Evolutionary conservation across 2,329 filamentous ascomycete genomes (phyloP).

Genomic region (Colletotrichum tofieldiae): DNA sequence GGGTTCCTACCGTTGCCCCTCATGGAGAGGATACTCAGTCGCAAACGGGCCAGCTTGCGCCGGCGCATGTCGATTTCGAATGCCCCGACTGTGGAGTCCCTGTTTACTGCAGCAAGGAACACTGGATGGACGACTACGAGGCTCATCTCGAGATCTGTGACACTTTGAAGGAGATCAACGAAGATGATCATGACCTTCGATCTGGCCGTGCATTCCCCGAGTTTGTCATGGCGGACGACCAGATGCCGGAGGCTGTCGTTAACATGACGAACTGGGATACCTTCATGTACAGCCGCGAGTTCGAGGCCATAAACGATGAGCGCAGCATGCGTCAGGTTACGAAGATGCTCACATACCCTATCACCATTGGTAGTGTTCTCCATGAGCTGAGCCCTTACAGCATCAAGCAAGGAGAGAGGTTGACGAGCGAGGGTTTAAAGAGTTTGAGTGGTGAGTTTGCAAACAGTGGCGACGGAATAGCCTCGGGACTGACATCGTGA

Average conservation of each 20-base stretch:
- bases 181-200: slow-evolving; percentile 95
- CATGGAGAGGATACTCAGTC: slow-evolving; percentile 75
- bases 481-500: slow-evolving; percentile 12
- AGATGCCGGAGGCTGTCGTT: slow-evolving; percentile 92
- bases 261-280: slow-evolving; percentile 99
- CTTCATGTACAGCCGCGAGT: slow-evolving; percentile 92
- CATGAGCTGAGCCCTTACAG: slow-evolving; percentile 96
- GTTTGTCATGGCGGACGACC: slow-evolving; percentile 89
- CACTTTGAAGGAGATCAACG: slow-evolving; percentile 91
- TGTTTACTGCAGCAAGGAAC: slow-evolving; percentile 92
- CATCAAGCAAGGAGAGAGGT: slow-evolving; percentile 79
- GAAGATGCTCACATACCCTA: slow-evolving; percentile 91
- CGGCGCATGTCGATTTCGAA: slow-evolving; percentile 91
- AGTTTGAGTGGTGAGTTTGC: slow-evolving; percentile 85
- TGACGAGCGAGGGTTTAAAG: slow-evolving; percentile 92
- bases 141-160: slow-evolving; percentile 94
- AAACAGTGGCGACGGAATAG: neutral
- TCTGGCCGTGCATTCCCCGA: slow-evolving; percentile 95
- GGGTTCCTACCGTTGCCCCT: slow-evolving; percentile 75
- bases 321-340: slow-evolving; percentile 94
- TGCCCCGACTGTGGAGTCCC: slow-evolving; percentile 97
- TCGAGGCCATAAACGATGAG: slow-evolving; percentile 91
- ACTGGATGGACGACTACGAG: slow-evolving; percentile 98
- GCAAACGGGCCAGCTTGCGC: slow-evolving; percentile 71
- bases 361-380: slow-evolving; percentile 91